Conservation (phyloP, 495 filamentous ascomycete genomes). For the Mycothermus thermophilus region DNA sequence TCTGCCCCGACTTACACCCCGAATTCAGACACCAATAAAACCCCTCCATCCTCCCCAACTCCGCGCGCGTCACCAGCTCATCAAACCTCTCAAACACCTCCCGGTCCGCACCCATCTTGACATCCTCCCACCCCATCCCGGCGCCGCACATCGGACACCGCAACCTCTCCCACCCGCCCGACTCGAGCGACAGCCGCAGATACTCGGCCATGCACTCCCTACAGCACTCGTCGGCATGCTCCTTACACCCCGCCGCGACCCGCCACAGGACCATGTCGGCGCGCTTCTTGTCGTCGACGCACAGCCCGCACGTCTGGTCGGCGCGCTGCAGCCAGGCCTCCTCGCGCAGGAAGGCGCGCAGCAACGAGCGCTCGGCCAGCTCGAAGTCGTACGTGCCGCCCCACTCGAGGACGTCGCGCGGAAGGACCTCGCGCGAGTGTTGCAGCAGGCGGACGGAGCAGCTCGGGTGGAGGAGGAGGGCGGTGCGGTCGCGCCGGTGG, state of each 20-base stretch:
- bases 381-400: conserved; percentile 22
- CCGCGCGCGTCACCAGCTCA: conserved; percentile 14
- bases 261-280: conserved; percentile 20
- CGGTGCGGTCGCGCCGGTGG: too few species aligned
- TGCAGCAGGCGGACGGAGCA: too few species aligned
- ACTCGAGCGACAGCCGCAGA: conserved; percentile 22
- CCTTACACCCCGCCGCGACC: conserved; percentile 19
- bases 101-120: conserved; percentile 17
- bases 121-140: conserved; percentile 20
- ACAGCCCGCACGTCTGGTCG: conserved; percentile 22
- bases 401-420: conserved; percentile 9
- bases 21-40: conserved; percentile 31
- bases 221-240: conserved; percentile 10
- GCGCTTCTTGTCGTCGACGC: conserved; percentile 24
- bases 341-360: conserved; percentile 15
- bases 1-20: conserved; percentile 31
- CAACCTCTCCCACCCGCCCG: conserved; percentile 19
- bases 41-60: conserved; percentile 20
- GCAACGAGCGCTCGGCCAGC: conserved; percentile 16
- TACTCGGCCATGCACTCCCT: conserved; percentile 23
- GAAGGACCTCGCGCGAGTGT: conserved; percentile 1
- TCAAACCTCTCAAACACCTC: conserved; percentile 26
- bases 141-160: conserved; percentile 29
- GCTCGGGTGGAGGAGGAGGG: too few species aligned
- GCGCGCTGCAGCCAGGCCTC: conserved; percentile 24